Evolutionary conservation across 2,329 filamentous ascomycete species (phyloP).

Genomic region (Colletotrichum salicis): DNA sequence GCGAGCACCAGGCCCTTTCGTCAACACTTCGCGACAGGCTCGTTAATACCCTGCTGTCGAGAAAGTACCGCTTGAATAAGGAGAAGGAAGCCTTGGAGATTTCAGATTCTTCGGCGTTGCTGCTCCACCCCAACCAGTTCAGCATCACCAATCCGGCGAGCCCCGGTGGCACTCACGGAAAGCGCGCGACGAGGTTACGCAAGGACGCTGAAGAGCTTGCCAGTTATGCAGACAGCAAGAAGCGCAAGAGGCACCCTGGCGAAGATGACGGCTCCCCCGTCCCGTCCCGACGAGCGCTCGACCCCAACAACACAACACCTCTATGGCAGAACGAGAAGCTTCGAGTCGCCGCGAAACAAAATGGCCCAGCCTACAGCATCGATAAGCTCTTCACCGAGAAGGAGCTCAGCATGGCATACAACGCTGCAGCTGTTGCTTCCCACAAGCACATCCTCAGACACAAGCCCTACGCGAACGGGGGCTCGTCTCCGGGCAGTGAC

Average conservation of each 20-base stretch:
- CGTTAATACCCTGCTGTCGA: slow-evolving; percentile 72
- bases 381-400: slow-evolving; percentile 79
- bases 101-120: slow-evolving; percentile 71
- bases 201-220: slow-evolving; percentile 69
- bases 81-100: slow-evolving; percentile 77
- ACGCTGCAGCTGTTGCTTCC: slow-evolving; percentile 69
- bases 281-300: slow-evolving; percentile 65
- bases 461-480: slow-evolving; percentile 61
- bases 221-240: slow-evolving; percentile 66
- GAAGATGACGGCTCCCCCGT: slow-evolving; percentile 73
- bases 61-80: slow-evolving; percentile 71
- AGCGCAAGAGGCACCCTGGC: slow-evolving; percentile 69
- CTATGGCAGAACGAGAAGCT: slow-evolving; percentile 72
- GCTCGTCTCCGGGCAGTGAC: slow-evolving; percentile 64
- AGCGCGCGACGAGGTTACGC: slow-evolving; percentile 70
- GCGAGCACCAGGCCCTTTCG: slow-evolving; percentile 69
- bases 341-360: slow-evolving; percentile 62
- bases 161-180: slow-evolving; percentile 71
- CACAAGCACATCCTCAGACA: slow-evolving; percentile 71
- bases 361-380: slow-evolving; percentile 71
- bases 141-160: slow-evolving; percentile 72
- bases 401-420: slow-evolving; percentile 74
- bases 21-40: slow-evolving; percentile 72
- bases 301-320: slow-evolving; percentile 67
- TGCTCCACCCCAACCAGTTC: slow-evolving; percentile 76